These are phyloP conservation scores for Nakaseomyces glabratus DNA, from an alignment of 1,139 yeast genomes.

Conservation along the genomic window DNA sequence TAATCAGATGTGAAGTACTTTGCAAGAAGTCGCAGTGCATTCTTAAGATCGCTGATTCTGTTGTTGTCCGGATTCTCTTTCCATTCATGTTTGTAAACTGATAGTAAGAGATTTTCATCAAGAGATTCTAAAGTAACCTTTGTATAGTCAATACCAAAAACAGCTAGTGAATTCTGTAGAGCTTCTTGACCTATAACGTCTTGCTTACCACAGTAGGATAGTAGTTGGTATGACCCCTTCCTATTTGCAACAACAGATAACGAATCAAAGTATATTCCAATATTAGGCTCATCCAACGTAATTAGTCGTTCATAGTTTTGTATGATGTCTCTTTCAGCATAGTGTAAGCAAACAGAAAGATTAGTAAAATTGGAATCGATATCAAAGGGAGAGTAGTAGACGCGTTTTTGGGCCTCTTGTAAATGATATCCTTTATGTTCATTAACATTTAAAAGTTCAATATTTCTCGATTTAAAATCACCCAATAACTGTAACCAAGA, in stretches of 20 bases:
- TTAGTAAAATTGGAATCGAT: conserved; percentile 35
- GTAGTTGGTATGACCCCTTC: conserved; percentile 40
- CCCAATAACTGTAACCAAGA: conserved; percentile 38
- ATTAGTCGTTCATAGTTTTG: conserved; percentile 52
- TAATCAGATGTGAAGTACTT: conserved; percentile 38
- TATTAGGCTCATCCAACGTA: conserved; percentile 44
- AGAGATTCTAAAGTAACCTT: conserved; percentile 19
- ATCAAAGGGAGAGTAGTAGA: conserved; percentile 24
- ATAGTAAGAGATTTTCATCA: conserved; percentile 40
- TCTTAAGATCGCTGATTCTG: conserved; percentile 32
- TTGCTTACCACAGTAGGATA: conserved; percentile 46
- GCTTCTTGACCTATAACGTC: conserved; percentile 62
- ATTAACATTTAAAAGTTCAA: conserved; percentile 9
- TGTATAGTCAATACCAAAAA: conserved; percentile 42
- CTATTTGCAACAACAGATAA: conserved; percentile 40
- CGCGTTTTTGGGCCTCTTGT: conserved; percentile 9
- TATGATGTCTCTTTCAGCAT: conserved; percentile 53
- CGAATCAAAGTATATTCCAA: conserved; percentile 64
- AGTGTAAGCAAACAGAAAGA: conserved; percentile 52
- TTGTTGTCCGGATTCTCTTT: conserved; percentile 29
- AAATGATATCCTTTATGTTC: conserved; percentile 4
- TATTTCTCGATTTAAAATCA: conserved; percentile 28
- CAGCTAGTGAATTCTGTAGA: conserved; percentile 44
- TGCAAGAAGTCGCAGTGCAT: conserved; percentile 39
- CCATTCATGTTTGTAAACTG: conserved; percentile 38